Conservation (phyloP, 169 alveolate species). For the Amoebophrya sp. region DNA sequence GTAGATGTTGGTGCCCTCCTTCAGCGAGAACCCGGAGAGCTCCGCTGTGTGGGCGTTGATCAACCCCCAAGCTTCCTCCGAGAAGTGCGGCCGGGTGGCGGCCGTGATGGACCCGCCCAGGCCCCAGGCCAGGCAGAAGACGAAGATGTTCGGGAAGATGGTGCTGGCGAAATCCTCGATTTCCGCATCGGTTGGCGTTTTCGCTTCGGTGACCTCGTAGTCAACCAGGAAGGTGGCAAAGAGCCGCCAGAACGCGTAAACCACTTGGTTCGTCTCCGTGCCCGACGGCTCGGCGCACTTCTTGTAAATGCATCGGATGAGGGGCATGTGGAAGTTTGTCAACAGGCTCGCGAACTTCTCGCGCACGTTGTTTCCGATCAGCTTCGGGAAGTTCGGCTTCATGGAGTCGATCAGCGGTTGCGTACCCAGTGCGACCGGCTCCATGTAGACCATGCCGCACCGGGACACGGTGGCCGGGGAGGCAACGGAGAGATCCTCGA, state of each 20-base stretch:
- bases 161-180: slow-evolving; percentile 57
- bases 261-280: slow-evolving; percentile 14
- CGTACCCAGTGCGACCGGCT: slow-evolving; percentile 78
- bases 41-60: not conserved
- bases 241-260: slow-evolving; percentile 62
- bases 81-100: slow-evolving; percentile 63
- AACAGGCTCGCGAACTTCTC: not conserved
- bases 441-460: slow-evolving; percentile 87
- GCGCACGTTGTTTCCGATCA: not conserved
- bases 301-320: slow-evolving; percentile 42
- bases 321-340: slow-evolving; percentile 31
- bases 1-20: slow-evolving; percentile 63
- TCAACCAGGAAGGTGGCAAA: slow-evolving; percentile 68
- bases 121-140: slow-evolving; percentile 70
- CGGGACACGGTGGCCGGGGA: slow-evolving; percentile 81
- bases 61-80: slow-evolving; percentile 30
- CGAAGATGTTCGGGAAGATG: slow-evolving; percentile 59
- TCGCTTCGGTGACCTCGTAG: slow-evolving; percentile 65
- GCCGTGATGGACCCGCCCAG: slow-evolving; percentile 71
- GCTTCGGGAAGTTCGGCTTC: not conserved
- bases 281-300: slow-evolving; percentile 22
- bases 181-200: slow-evolving; percentile 62
- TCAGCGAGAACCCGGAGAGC: slow-evolving; percentile 52
- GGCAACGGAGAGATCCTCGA: slow-evolving; percentile 72
- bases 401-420: slow-evolving; percentile 64